These are phyloP conservation scores for Avena insularis DNA, from an alignment of 176 grass and related monocot species.

Conservation along the genomic window DNA sequence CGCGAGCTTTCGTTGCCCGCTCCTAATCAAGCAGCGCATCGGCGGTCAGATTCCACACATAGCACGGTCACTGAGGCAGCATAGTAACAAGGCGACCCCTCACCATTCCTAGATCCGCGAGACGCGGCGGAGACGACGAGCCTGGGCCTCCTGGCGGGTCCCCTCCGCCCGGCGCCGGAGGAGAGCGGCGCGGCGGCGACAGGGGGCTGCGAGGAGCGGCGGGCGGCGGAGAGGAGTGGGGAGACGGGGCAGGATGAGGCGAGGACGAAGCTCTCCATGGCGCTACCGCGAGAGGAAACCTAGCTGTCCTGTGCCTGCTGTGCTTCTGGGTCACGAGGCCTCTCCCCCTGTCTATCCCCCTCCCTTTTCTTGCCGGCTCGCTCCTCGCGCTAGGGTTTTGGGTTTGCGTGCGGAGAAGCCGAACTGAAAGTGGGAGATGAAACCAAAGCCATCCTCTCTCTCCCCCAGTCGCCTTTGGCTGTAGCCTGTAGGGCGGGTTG, in stretches of 20 bases:
- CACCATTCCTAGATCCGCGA: constrained; percentile 55
- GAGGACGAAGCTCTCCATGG: constrained; percentile 74
- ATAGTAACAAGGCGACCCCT: constrained; percentile 14
- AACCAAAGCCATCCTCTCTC: constrained; percentile 18
- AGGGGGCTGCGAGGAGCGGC: constrained; percentile 24
- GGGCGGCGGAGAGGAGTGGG: constrained; percentile 37
- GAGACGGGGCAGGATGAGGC: constrained; percentile 56
- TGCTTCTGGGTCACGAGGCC: background rate
- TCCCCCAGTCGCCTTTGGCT: background rate
- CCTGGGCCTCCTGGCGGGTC: constrained; percentile 9
- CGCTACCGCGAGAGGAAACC: constrained; percentile 34
- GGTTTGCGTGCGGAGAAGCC: constrained; percentile 7
- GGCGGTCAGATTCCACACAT: background rate
- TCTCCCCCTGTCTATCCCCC: background rate
- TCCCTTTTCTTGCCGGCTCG: constrained; percentile 2
- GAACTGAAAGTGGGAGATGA: constrained; percentile 22
- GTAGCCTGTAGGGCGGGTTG: background rate
- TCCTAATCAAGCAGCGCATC: constrained; percentile 38
- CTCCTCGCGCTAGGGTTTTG: constrained; percentile 52
- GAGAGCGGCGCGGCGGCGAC: background rate
- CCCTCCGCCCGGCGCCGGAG: constrained; percentile 17
- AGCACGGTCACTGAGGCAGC: background rate
- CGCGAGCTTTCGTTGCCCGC: background rate
- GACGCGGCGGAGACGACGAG: constrained; percentile 43
- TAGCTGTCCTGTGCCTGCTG: constrained; percentile 20